Evolutionary conservation across 2,329 filamentous ascomycete species (phyloP).

Genomic region (Ophiostoma angusticollis): DNA sequence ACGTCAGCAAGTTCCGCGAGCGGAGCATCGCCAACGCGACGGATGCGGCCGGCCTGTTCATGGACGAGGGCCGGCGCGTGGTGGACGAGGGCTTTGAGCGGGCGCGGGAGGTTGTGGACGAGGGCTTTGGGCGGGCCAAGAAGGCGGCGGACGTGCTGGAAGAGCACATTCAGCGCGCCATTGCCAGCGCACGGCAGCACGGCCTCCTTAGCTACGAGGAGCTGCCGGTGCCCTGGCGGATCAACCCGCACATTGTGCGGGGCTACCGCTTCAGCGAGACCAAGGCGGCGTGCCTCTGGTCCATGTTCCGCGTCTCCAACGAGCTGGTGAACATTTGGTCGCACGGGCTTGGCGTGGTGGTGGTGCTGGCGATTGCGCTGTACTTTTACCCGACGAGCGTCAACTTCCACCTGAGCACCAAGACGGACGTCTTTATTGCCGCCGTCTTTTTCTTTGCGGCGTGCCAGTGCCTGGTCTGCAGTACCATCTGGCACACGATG

Average conservation of each 20-base stretch:
- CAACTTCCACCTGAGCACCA: conserved; percentile 78
- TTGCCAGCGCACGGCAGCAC: conserved; percentile 60
- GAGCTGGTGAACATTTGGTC: conserved; percentile 98
- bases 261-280: conserved; percentile 93
- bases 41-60: conserved; percentile 55
- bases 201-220: conserved; percentile 83
- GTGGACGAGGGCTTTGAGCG: conserved; percentile 67
- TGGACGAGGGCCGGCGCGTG: conserved; percentile 67
- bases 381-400: conserved; percentile 87
- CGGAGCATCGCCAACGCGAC: conserved; percentile 55
- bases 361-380: conserved; percentile 80
- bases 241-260: conserved; percentile 83
- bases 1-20: conserved; percentile 68
- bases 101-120: conserved; percentile 65
- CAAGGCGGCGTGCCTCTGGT: conserved; percentile 77
- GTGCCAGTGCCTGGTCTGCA: conserved; percentile 88
- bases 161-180: conserved; percentile 70
- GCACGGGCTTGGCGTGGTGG: conserved; percentile 74
- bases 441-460: conserved; percentile 94
- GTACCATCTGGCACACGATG: conserved; percentile 97
- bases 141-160: conserved; percentile 72
- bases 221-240: conserved; percentile 79
- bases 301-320: conserved; percentile 75
- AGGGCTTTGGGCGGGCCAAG: conserved; percentile 69
- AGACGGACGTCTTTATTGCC: conserved; percentile 79